A percentile compares a stretch with the other conserved stretches of the same genome.
phyloP scores from a whole-genome alignment of 441 rosid species.

The Erodium chrysanthum region DNA sequence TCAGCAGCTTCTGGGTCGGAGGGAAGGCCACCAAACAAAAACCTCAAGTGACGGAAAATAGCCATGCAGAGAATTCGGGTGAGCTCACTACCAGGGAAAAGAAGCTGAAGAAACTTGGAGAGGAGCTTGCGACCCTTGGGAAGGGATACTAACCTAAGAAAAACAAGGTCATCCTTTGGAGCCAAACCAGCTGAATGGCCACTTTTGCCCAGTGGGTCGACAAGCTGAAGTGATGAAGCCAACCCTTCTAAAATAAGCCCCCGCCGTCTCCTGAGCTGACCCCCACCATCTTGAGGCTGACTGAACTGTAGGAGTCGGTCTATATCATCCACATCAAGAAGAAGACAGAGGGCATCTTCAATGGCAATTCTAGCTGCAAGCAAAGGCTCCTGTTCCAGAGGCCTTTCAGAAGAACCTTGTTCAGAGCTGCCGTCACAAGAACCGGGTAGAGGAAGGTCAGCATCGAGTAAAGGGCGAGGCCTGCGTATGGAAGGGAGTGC shows the following conservation, averaged over 20 bases:
- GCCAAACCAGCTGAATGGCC: neutral
- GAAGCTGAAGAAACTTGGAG: neutral
- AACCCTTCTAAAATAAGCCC: neutral
- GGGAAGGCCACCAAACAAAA: neutral
- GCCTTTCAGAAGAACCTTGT: neutral
- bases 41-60: constrained; percentile 4
- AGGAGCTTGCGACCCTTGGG: constrained; percentile 3
- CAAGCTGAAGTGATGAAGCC: neutral
- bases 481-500: neutral
- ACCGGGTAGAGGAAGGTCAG: constrained; percentile 1
- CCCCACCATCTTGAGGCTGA: neutral
- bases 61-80: constrained; percentile 1
- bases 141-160: neutral
- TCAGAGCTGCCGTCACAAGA: neutral
- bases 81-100: constrained; percentile 3
- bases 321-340: constrained; percentile 1
- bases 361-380: neutral
- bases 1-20: neutral
- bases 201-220: constrained; percentile 1
- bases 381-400: neutral
- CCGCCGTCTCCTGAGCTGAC: constrained; percentile 3
- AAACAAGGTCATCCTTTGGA: neutral
- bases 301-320: constrained; percentile 3
- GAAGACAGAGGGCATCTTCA: neutral
- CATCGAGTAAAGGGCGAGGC: neutral